These are phyloP conservation scores for Wickerhamiella pararugosa DNA, from an alignment of 1,139 yeast genomes.

Conservation along the genomic window DNA sequence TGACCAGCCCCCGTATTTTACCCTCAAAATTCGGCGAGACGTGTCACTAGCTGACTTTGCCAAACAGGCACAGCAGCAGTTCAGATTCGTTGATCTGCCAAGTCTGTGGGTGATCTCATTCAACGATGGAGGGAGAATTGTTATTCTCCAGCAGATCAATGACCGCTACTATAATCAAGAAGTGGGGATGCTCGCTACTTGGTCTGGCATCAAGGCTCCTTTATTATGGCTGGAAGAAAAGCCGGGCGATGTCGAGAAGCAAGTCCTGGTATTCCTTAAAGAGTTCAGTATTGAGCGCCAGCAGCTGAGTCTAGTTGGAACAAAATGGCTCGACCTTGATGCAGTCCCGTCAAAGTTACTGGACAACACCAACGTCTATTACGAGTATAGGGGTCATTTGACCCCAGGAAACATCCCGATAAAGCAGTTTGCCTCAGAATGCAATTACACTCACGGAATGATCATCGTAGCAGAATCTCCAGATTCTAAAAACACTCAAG, in stretches of 20 bases:
- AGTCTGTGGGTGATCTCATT: not conserved
- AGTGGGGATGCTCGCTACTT: constrained; percentile 8
- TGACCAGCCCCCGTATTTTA: constrained; percentile 23
- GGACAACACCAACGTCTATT: constrained; percentile 18
- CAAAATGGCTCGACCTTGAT: constrained; percentile 34
- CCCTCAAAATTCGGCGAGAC: constrained; percentile 20
- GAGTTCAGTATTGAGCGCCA: constrained; percentile 39
- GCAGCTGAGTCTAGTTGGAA: constrained; percentile 42
- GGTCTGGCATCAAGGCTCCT: constrained; percentile 12
- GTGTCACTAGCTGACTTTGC: constrained; percentile 17
- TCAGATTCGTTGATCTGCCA: constrained; percentile 32
- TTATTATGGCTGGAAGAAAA: constrained; percentile 10
- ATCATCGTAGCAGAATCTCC: too few species aligned
- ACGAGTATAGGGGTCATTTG: too few species aligned
- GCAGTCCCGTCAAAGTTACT: constrained; percentile 13
- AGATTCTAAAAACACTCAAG: too few species aligned
- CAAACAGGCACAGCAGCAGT: constrained; percentile 17
- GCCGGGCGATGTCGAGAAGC: constrained; percentile 24
- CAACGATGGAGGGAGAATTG: not conserved
- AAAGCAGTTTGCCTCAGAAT: too few species aligned
- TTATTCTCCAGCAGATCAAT: not conserved
- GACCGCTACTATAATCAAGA: constrained; percentile 1
- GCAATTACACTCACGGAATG: too few species aligned
- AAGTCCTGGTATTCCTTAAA: constrained; percentile 48
- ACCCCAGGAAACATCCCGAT: too few species aligned